Evolutionary conservation across 2,329 filamentous ascomycete species (phyloP), one percentile per base, ranked within the genome.

Genomic region (Tolypocladium paradoxum): DNA sequence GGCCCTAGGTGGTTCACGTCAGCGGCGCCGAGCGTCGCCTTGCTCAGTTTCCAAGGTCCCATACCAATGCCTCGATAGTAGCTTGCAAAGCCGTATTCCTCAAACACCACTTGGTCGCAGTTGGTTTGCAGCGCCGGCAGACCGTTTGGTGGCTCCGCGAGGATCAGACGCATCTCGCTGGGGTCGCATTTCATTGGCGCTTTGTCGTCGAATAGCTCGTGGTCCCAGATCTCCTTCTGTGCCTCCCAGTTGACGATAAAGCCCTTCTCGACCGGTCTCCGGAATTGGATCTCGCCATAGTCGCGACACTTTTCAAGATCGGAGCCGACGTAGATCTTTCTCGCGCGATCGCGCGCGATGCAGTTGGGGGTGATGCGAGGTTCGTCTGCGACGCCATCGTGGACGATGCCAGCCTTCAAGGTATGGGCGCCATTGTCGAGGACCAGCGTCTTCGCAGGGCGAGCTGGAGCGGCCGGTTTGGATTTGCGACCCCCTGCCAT

Each of bases 221-320:
- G 83, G 63, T 96, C 90, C 93, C 93, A 99, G 50, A 99, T 89
- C 64, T 93, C 91, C 70, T 89, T 92, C 73, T 99, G 83, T 0
- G 87, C 85, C 69, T 99, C 93, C 93, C 93, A 99, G 65, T 92
- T 96, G 56, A 97, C 91, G 49, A 97, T 77, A 65, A 88, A 97
- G 8, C 93, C 93, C 69, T 91, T 95, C 69, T 99, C 93, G 1
- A 97, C 88, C 0, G 93, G 93, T 0, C 92, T 78, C 1, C 92
- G 82, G 63, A 96, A 96, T 9, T 82, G 79, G 22, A 95, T 82
- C 67, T 96, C 92, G 58, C 90, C 90, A 73, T 90, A 96, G 65
- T 99, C 92, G 58, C 79, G 84, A 68, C 92, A 95, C 54, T 82
- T 78, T 9, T 84, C 81, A 2, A 96, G 74, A 60, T 95, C 87